phyloP scores from a whole-genome alignment of 2,329 filamentous ascomycete genomes.

The Exophiala calicioides region DNA sequence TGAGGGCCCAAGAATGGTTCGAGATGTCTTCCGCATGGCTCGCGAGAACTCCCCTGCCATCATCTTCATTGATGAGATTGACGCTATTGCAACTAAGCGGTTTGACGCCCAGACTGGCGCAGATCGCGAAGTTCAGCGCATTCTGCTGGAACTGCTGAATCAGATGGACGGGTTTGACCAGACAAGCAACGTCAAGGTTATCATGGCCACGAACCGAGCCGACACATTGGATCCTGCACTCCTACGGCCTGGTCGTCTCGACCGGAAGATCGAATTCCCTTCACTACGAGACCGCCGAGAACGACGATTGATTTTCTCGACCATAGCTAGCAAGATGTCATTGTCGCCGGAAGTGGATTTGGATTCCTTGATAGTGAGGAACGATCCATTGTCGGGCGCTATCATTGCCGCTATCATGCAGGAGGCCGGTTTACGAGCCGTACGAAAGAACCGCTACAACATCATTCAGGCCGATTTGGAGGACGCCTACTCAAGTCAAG shows the following conservation, averaged over 20 bases:
- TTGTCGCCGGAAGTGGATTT: conserved; percentile 94
- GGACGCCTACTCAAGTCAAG: conserved; percentile 94
- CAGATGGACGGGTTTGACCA: conserved; percentile 99
- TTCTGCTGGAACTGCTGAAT: conserved; percentile 93
- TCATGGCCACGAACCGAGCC: conserved; percentile 99
- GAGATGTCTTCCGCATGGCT: conserved; percentile 98
- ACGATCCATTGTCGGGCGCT: conserved; percentile 91
- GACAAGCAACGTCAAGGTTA: conserved; percentile 98
- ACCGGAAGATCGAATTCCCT: conserved; percentile 99
- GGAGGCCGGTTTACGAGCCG: conserved; percentile 89
- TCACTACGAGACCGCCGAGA: conserved; percentile 89
- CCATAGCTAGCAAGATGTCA: conserved; percentile 97
- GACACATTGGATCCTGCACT: conserved; percentile 95
- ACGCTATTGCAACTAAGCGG: conserved; percentile 97
- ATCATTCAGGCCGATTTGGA: conserved; percentile 97
- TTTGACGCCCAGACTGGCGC: conserved; percentile 98
- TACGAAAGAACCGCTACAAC: conserved; percentile 97
- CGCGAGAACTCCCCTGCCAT: conserved; percentile 97
- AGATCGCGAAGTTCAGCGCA: conserved; percentile 97
- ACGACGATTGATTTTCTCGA: conserved; percentile 92
- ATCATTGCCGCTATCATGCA: conserved; percentile 99
- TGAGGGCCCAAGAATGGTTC: conserved; percentile 97
- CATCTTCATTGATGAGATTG: conserved; percentile 99
- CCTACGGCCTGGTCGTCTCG: conserved; percentile 88
- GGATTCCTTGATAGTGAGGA: conserved; percentile 92